These are phyloP conservation scores for Glaciozyma antarctica DNA, from an alignment of 768 basidiomycete genomes.

Conservation along the genomic window DNA sequence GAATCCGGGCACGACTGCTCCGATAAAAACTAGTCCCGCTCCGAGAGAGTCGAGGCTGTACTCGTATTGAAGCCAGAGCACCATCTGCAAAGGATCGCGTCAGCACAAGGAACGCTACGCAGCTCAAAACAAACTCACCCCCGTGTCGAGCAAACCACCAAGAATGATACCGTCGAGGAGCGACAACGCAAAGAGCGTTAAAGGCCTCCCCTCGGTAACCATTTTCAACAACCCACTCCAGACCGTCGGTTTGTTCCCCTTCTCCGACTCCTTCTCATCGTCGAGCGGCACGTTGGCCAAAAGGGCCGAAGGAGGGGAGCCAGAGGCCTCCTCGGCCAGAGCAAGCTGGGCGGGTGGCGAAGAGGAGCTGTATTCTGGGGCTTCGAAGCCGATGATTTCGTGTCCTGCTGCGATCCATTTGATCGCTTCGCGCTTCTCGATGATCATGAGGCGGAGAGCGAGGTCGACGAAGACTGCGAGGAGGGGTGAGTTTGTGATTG, in stretches of 20 bases:
- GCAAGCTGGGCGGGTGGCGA: not conserved
- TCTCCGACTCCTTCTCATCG: not conserved
- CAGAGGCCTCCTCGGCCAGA: too few relatives aligned
- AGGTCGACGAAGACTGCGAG: slow-evolving; percentile 22
- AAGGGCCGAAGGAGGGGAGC: too few relatives aligned
- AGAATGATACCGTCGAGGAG: not conserved
- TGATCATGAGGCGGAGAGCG: slow-evolving; percentile 22
- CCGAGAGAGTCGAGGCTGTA: slow-evolving; percentile 10
- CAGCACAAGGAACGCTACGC: too few relatives aligned
- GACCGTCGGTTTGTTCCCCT: too few relatives aligned
- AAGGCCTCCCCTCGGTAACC: not conserved
- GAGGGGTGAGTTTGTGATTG: not conserved
- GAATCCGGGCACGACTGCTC: slow-evolving; percentile 10
- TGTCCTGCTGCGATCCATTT: slow-evolving; percentile 12
- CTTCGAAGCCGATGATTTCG: slow-evolving; percentile 16
- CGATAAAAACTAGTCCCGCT: slow-evolving; percentile 23
- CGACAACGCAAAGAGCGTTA: not conserved
- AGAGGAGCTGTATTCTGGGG: slow-evolving; percentile 11
- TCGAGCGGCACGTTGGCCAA: not conserved
- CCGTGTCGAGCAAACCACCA: slow-evolving; percentile 3
- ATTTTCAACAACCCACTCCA: not conserved
- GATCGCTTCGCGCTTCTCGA: slow-evolving; percentile 27
- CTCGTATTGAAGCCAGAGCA: slow-evolving; percentile 7
- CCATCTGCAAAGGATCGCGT: not conserved
- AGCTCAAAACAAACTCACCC: too few relatives aligned